These are phyloP conservation scores for Leccinum disarticulatum DNA, from an alignment of 768 basidiomycete genomes.

Conservation along the genomic window DNA sequence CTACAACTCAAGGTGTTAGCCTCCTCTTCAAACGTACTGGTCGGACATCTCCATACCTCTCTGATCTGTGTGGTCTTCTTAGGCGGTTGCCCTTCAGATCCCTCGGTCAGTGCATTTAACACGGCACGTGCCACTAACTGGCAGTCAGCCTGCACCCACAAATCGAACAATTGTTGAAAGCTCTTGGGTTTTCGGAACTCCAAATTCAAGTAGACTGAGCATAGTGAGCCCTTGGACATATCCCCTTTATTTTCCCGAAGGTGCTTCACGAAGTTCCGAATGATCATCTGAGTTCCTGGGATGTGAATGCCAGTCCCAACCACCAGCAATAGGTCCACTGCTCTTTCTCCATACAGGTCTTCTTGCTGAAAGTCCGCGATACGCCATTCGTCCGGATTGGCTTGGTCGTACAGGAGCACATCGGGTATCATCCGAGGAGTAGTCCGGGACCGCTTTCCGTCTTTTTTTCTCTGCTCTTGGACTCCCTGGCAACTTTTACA, in stretches of 20 bases:
- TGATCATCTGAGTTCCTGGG: constrained; percentile 13
- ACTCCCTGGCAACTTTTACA: background rate
- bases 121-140: too few species aligned
- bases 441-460: background rate
- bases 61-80: too few species aligned
- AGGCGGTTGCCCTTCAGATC: too few species aligned
- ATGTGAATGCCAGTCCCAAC: constrained; percentile 17
- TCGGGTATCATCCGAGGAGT: constrained; percentile 11
- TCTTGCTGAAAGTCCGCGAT: constrained; percentile 4
- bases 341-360: background rate
- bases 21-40: too few species aligned
- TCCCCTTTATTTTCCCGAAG: background rate
- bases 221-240: background rate
- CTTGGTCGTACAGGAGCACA: constrained; percentile 11
- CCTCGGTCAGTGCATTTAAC: too few species aligned
- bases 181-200: constrained; percentile 5
- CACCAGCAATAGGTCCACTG: constrained; percentile 8
- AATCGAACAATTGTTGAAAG: constrained; percentile 5
- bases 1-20: too few species aligned
- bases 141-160: constrained; percentile 13
- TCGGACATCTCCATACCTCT: too few species aligned
- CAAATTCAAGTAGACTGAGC: constrained; percentile 7
- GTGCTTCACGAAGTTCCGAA: background rate
- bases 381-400: background rate
- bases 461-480: background rate